Base-by-base conservation (phyloP, 176 grass and related monocot species). In the Poa annua region DNA sequence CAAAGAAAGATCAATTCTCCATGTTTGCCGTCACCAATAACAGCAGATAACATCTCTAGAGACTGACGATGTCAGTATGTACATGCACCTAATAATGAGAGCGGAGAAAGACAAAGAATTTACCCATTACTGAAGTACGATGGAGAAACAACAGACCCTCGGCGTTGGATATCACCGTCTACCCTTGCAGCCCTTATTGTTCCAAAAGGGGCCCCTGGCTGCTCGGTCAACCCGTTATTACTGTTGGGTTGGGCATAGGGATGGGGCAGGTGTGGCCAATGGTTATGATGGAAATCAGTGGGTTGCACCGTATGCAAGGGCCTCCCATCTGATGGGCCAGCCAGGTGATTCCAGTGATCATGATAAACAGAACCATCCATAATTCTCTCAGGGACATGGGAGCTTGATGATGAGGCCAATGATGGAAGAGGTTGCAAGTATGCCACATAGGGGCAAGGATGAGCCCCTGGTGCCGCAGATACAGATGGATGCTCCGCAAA, bases 391-490 rank as follows among this genome's bases (percentile, higher is more conserved):
- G 85, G 52, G 7, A 82, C 77, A 91, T 94, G 89, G 34, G 78
- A 85, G 75, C 78, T 94, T 80, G 86, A 86, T 10, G 86, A 84
- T 79, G 89, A 83, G 0, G 87, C 84, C 44, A 88, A 25, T 5
- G 78, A 79, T 53, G 85, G 85, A 76, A 91, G 89, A 87, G 87
- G 83, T 67, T 81, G 92, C 76, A 88, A 80, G 71, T 94, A 94
- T 67, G 89, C 71, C 70, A 89, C 78, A 29, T 91, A 89, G 11
- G 92, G 92, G 48, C 84, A 89, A 77, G 87, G 89, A 88, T 94
- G 81, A 83, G 85, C 55, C 66, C 74, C 88, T 45, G 80, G 84
- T 76, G 86, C 80, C 35, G 84, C 42, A 65, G 92, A 88, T 71
- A 86, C 85, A 76, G 89, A 81, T 71, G 75, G 74, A 71, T 88